Base-by-base conservation (phyloP, 805 yeast genomes). In the Lachancea fermentati region DNA sequence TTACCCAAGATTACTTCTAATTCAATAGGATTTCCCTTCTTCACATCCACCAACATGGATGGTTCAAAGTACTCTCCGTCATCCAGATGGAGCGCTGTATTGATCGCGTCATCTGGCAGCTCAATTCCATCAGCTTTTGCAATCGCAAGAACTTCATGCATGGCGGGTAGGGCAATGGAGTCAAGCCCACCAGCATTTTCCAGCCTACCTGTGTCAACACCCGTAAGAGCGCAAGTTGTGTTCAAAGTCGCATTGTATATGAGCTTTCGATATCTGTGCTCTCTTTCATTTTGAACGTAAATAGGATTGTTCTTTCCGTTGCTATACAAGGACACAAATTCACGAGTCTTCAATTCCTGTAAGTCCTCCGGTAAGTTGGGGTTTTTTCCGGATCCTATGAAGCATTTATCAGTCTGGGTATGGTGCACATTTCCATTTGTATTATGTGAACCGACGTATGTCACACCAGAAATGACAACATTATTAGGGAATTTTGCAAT, bases 1-100 rank as follows among this genome's bases (percentile, higher is more conserved):
- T 80, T 84, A 3, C 91, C 89, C 37, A 83, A 63, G 44, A 85
- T 80, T 16, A 75, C 81, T 52, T 84, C 88, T 19, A 79, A 60
- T 58, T 85, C 94, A 48, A 84, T 73, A 35, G 78, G 78, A 53
- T 82, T 79, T 18, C 79, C 77, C 47, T 81, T 79, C 37, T 74
- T 64, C 15, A 72, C 71, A 54, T 83, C 93, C 8, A 81, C 82
- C 45, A 73, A 63, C 91, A 83, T 83, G 3, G 88, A 81, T 2
- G 91, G 91, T 37, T 71, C 69, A 56, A 75, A 83, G 62, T 71
- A 75, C 26, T 65, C 67, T 8, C 76, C 77, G 42, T 71, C 82
- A 52, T 80, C 84, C 15, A 76, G 68, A 47, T 76, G 78, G 28
- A 77, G 57, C 67, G 78, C 73, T 34, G 53, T 45, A 19, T 74